A percentile compares a stretch with the other conserved stretches of the same genome.
phyloP scores from a whole-genome alignment of 2,329 filamentous ascomycete species.

The Cadophora sp. region DNA sequence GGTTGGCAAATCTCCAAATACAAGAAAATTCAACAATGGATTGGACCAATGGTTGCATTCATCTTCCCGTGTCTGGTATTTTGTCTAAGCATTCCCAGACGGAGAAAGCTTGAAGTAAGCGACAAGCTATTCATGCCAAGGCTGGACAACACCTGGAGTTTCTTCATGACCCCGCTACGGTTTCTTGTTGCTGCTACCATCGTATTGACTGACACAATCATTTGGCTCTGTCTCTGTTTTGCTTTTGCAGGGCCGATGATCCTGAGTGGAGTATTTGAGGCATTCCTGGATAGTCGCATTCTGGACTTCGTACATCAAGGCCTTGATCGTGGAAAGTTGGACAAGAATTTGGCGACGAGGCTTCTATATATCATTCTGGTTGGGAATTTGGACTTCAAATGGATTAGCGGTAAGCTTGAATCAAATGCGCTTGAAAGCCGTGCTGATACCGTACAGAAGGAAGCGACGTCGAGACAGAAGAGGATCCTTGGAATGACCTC shows the following conservation, averaged over 20 bases:
- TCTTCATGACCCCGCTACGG: slow-evolving; percentile 10
- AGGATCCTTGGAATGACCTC: slow-evolving; percentile 10
- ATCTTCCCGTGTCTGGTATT: slow-evolving; percentile 29
- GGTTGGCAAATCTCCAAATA: slow-evolving; percentile 23
- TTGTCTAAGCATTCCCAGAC: slow-evolving; percentile 22
- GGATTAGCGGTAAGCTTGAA: neutral
- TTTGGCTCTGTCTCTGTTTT: slow-evolving; percentile 27
- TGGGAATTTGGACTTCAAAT: slow-evolving; percentile 24
- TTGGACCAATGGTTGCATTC: slow-evolving; percentile 28
- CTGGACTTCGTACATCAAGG: slow-evolving; percentile 1
- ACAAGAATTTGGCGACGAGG: slow-evolving; percentile 7
- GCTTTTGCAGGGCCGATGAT: slow-evolving; percentile 27
- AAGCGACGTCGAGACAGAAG: neutral
- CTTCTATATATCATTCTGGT: slow-evolving; percentile 26
- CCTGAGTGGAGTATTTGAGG: slow-evolving; percentile 30
- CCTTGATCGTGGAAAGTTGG: neutral
- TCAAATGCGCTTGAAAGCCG: neutral
- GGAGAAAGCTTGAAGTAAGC: neutral
- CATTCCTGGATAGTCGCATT: slow-evolving; percentile 25
- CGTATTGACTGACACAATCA: slow-evolving; percentile 20
- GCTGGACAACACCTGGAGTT: neutral
- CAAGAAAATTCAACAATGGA: slow-evolving; percentile 25
- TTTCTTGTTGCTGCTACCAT: slow-evolving; percentile 18
- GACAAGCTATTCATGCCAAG: slow-evolving; percentile 5
- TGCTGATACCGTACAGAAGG: neutral